Evolutionary conservation across 2,329 filamentous ascomycete genomes (phyloP).

Genomic region (Arthroderma uncinatum): DNA sequence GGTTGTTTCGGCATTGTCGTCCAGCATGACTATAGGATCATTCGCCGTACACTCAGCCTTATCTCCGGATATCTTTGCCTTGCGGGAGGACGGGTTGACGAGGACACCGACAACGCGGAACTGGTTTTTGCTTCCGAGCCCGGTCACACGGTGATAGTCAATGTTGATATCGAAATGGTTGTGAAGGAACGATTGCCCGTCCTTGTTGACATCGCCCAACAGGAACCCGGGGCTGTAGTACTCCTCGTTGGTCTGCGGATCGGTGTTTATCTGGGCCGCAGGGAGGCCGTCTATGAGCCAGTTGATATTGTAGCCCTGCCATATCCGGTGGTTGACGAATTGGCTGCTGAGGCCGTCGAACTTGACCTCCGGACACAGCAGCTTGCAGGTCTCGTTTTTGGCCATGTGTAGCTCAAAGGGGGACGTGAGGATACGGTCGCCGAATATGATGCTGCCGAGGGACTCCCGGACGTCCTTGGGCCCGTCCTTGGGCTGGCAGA

Average conservation of each 20-base stretch:
- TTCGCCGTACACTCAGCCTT: constrained; percentile 51
- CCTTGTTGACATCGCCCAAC: constrained; percentile 50
- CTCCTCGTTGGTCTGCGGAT: constrained; percentile 61
- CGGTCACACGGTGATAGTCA: constrained; percentile 75
- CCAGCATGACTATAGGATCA: constrained; percentile 51
- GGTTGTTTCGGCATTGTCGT: constrained; percentile 50
- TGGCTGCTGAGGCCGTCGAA: constrained; percentile 55
- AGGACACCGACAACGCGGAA: constrained; percentile 85
- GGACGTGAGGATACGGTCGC: constrained; percentile 94
- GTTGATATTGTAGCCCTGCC: constrained; percentile 80
- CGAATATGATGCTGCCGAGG: constrained; percentile 90
- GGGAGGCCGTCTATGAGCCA: constrained; percentile 93
- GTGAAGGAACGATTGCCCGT: constrained; percentile 56
- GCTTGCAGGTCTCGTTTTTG: constrained; percentile 76
- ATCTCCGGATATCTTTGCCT: constrained; percentile 41
- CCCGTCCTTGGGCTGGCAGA: constrained; percentile 69
- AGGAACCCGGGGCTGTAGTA: constrained; percentile 91
- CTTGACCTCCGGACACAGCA: constrained; percentile 58
- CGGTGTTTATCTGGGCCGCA: constrained; percentile 70
- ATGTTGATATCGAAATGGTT: constrained; percentile 94
- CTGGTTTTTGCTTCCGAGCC: constrained; percentile 43
- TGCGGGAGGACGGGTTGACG: constrained; percentile 67
- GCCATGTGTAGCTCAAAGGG: constrained; percentile 83
- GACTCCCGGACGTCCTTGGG: constrained; percentile 75
- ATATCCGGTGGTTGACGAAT: constrained; percentile 75